Percentiles rank a stretch among this genome's conserved stretches.
Evolutionary conservation across 2,329 filamentous ascomycete genomes (phyloP).

Genomic region (Colletotrichum magnum): DNA sequence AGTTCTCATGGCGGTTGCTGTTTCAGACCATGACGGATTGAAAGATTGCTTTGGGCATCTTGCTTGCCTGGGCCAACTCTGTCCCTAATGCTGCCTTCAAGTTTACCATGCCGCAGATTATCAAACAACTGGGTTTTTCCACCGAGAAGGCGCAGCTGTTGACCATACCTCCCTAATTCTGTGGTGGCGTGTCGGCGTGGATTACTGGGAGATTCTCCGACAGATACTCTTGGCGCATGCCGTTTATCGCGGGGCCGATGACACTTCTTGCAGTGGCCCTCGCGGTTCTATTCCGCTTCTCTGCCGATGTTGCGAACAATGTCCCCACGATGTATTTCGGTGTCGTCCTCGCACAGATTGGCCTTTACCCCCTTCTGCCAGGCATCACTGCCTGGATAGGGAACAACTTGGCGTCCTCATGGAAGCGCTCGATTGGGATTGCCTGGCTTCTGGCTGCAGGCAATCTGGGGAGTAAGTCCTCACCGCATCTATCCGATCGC

Average conservation of each 20-base stretch:
- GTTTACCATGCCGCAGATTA: constrained; percentile 53
- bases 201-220: constrained; percentile 51
- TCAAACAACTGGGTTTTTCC: constrained; percentile 55
- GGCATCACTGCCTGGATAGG: constrained; percentile 44
- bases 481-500: background rate
- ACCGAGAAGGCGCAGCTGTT: constrained; percentile 47
- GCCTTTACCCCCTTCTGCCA: constrained; percentile 51
- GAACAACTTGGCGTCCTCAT: constrained; percentile 45
- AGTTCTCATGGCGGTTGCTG: constrained; percentile 48
- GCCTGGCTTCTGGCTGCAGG: constrained; percentile 44
- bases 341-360: constrained; percentile 29
- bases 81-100: constrained; percentile 51
- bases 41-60: constrained; percentile 57
- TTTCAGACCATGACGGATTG: constrained; percentile 56
- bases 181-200: constrained; percentile 48
- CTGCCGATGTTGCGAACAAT: constrained; percentile 53
- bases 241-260: constrained; percentile 52
- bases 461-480: constrained; percentile 20
- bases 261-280: constrained; percentile 49
- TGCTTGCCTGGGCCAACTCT: constrained; percentile 57
- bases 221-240: constrained; percentile 54
- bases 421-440: constrained; percentile 45
- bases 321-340: constrained; percentile 44
- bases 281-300: constrained; percentile 51
- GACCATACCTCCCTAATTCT: constrained; percentile 54